Base-by-base conservation (phyloP, 345 rosid genomes). In the Excoecaria agallocha region DNA sequence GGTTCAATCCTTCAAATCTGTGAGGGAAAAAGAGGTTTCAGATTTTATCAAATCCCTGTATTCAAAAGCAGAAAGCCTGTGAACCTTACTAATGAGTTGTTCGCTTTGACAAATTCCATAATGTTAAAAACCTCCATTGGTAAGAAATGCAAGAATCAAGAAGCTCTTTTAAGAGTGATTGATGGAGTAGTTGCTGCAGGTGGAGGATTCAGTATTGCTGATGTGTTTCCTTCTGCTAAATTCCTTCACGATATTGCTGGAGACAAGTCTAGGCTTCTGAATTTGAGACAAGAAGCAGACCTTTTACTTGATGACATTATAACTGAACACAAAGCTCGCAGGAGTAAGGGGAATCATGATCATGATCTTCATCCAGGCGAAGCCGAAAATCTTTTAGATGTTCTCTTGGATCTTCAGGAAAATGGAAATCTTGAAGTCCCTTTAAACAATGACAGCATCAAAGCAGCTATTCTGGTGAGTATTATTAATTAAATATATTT, bases 401-500 rank as follows among this genome's bases (percentile, higher is more conserved):
- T 82, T 65, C 85, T 87, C 35, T 41, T 85, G 54, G 73, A 72
- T 6, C 49, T 81, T 49, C 83, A 80, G 12, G 66, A 73, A 12
- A 5, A 57, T 22, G 76, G 49, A 4, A 2, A 74, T 6, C 66
- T 25, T 12, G 83, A 72, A 1, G 59, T 77, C 54, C 66, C 70
- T 30, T 39, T 85, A 0, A 65, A 46, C n/a, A n/a, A 19, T 19
- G 68, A 65, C 48, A 76, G 76, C 70, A 71, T 83, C 71, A 80
- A 87, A 76, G 86, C 80, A 3, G 60, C 83, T 37, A 73, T 84
- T 45, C 4, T 75, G 74, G 84, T 81, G 16, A 52, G 78, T 73
- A 13, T 58, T 1, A 30, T 30, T 30, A 30, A 30, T 30, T 30
- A 30, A 30, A 30, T 30, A 30, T 30, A 30, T 30, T 30, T 30